Evolutionary conservation across 192 early-diverging fungal genomes (phyloP), one percentile per base, ranked within the genome.

Genomic region (Paraglomus brasilianum): DNA sequence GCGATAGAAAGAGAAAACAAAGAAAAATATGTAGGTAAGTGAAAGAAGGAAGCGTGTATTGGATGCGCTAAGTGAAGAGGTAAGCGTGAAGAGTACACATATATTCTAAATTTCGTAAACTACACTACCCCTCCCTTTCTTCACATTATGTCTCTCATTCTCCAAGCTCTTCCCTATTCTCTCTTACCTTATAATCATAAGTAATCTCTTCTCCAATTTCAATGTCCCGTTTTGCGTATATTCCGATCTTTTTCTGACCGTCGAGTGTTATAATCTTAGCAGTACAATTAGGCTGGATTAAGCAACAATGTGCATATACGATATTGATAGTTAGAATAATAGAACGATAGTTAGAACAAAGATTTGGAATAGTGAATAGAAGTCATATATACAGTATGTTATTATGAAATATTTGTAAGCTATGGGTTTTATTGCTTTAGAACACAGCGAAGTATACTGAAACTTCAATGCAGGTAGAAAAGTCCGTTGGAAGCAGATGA

Each of bases 141-240:
- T 59, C 45, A 21, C 75, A 78, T 30, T 30, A 30, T 30, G 3
- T 30, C 1, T 41, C 19, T 45, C 15, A 69, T 14, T 8, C n/a
- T n/a, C n/a, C n/a, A n/a, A n/a, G n/a, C n/a, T n/a, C n/a, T n/a
- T 9, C n/a, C 40, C 8, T 9, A 36, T 24, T 21, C 46, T 44
- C n/a, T 45, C 0, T 55, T 77, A 84, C 83, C 82, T 97, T 96
- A 86, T 99, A 99, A 76, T 99, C 95, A 74, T 99, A 99, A 0
- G 97, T 99, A 70, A 99, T 93, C 74, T 99, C 97, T 70, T 98
- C 96, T 39, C 93, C 96, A 52, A 86, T 89, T 66, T 91, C 86
- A 70, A 98, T 98, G 61, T 95, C 91, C 17, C 90, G 80, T 76
- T 93, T 93, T 43, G 97, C 97, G 79, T 99, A 98, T 68, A 99